These are phyloP conservation scores for Wakefieldia striispora DNA, from an alignment of 768 basidiomycete species.

Conservation along the genomic window DNA sequence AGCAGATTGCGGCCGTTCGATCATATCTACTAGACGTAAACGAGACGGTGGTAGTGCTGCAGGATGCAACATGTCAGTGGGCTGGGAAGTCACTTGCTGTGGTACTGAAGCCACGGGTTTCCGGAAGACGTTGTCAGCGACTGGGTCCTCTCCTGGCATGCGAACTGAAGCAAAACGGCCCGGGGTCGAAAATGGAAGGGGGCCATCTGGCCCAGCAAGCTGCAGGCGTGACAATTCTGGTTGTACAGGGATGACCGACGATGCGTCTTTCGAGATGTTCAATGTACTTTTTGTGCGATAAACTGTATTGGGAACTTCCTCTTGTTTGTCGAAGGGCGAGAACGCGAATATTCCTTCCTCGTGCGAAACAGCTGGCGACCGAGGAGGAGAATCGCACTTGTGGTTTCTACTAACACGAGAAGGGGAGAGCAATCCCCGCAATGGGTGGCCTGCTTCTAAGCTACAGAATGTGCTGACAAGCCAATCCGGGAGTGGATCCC, in stretches of 20 bases:
- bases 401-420: conserved; percentile 9
- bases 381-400: neutral
- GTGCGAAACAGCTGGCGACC: conserved; percentile 2
- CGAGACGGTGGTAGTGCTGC: conserved; percentile 3
- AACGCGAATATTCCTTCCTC: conserved; percentile 29
- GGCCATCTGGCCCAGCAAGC: neutral
- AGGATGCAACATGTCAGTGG: conserved; percentile 9
- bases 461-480: conserved; percentile 50
- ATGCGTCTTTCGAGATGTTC: neutral
- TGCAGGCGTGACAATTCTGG: neutral
- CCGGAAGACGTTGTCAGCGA: neutral
- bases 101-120: conserved; percentile 1
- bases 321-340: conserved; percentile 23
- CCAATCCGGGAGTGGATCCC: conserved; percentile 51
- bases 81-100: conserved; percentile 10
- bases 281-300: neutral
- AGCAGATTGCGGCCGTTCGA: conserved; percentile 1
- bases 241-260: neutral
- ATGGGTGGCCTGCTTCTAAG: conserved; percentile 37
- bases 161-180: conserved; percentile 17
- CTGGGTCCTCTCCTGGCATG: neutral
- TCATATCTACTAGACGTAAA: conserved; percentile 20
- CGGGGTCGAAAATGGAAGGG: conserved; percentile 26
- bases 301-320: neutral
- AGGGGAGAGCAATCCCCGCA: conserved; percentile 31